Evolutionary conservation across 2,329 filamentous ascomycete species (phyloP), one percentile per base, ranked within the genome.

Genomic region (Neonectria sp.): DNA sequence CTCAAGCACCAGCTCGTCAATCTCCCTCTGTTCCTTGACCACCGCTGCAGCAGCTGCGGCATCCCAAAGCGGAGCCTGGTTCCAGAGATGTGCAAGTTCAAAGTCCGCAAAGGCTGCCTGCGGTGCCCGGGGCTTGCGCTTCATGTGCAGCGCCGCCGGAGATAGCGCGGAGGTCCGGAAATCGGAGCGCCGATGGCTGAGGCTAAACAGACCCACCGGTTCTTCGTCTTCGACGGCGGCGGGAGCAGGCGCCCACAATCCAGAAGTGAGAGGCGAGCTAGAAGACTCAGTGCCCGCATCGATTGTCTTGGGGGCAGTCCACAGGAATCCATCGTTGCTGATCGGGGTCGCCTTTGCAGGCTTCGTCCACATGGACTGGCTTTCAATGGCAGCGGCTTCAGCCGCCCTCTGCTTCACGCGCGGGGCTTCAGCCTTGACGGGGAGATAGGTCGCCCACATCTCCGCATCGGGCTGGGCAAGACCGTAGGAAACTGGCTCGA

Each of bases 381-480:
- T 76, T 52, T 71, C 62, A 45, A 76, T 63, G 9, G 37, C 35
- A 24, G 72, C 69, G 37, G 67, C 68, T 43, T 72, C 63, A 45
- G 71, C 69, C 60, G 69, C 71, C 63, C 72, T 63, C 51, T 78
- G 76, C 57, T 68, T 76, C 24, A 73, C 72, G 55, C 75, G 73
- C 51, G 68, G 52, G 46, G 63, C 65, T 40, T 75, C 72, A 37
- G 73, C 69, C 56, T 66, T 58, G 27, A 58, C 68, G n/a, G 73
- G 52, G 55, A 76, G 66, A 58, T 76, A 76, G 29, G 69, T 67
- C 15, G 68, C 67, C 74, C 74, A 76, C n/a, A 67, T 67, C 48
- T 74, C 71, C 53, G 63, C 63, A 60, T 80, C 75, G n/a, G 79
- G 73, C 58, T 76, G 72, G 56, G 80, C 78, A 17, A 82, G 74